These are phyloP conservation scores for Carallia brachiata DNA, from an alignment of 345 rosid genomes.

Conservation along the genomic window DNA sequence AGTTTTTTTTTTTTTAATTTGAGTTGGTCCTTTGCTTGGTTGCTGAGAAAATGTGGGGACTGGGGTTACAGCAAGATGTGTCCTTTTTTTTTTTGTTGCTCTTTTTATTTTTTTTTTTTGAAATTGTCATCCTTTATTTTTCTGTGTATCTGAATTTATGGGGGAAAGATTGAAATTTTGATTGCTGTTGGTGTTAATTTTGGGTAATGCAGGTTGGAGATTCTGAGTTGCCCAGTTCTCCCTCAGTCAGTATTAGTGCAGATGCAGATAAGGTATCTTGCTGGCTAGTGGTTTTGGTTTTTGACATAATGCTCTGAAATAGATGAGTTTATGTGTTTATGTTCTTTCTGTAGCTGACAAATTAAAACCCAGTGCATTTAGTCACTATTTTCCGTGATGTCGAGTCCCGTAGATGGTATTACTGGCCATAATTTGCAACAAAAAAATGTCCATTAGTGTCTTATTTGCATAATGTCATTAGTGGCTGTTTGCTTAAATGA, in stretches of 20 bases:
- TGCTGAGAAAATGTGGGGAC: slow-evolving; percentile 4
- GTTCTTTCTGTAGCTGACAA: background rate
- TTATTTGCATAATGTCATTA: too few species aligned
- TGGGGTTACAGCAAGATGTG: too few species aligned
- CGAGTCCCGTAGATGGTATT: too few species aligned
- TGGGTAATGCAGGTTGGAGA: slow-evolving; percentile 32
- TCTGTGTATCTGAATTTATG: background rate
- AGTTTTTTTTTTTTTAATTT: background rate
- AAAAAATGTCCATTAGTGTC: too few species aligned
- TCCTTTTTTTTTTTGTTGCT: too few species aligned
- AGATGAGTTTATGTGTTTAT: background rate
- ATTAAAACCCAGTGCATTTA: background rate
- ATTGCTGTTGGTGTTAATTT: slow-evolving; percentile 7
- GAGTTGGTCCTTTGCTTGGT: slow-evolving; percentile 3
- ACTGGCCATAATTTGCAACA: too few species aligned
- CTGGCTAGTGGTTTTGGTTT: background rate
- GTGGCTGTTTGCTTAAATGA: too few species aligned
- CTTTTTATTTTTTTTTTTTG: too few species aligned
- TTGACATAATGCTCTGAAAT: background rate
- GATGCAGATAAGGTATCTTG: slow-evolving; percentile 54
- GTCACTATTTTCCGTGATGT: too few species aligned
- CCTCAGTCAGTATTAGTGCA: slow-evolving; percentile 31
- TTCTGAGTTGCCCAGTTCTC: slow-evolving; percentile 39
- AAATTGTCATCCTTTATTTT: too few species aligned
- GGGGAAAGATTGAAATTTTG: background rate